Evolutionary conservation across 2,329 filamentous ascomycete genomes (phyloP), one percentile per base, ranked within the genome.

Genomic region (Aspergillus sojae): DNA sequence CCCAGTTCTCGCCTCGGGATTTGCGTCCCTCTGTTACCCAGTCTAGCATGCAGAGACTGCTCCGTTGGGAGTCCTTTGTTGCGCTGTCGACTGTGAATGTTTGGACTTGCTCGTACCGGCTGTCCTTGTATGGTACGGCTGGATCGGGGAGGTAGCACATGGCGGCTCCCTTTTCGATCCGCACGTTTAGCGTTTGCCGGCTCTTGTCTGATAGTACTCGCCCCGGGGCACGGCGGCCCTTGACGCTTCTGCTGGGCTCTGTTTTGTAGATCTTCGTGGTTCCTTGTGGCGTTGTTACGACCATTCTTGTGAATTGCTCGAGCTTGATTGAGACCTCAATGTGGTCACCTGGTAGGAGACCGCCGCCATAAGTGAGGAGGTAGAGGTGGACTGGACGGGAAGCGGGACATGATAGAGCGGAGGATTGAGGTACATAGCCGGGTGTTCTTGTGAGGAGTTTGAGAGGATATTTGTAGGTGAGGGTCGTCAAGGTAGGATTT

Each of bases 231-330:
- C 67, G 69, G 34, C 71, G 70, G 16, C 71, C 71, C 60, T 72
- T 74, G 58, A 70, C 62, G 57, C 54, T 65, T 46, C 61, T 68
- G 39, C 60, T 68, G 26, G 71, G 68, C 19, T 55, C 86, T 77
- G 93, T 91, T 75, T 95, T 96, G 85, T 97, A 98, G 71, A 99
- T 89, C 81, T 98, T 99, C 64, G 95, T 98, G 79, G 93, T 93
- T 58, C 94, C 94, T 81, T 89, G 86, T 0, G 85, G 81, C 0
- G 83, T 84, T n/a, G 81, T 80, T 36, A 82, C 88, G 10, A 86
- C 80, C 60, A 97, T 85, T 64, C 88, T 89, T 5, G 92, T 89
- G 2, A 81, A 79, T 3, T 83, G 70, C 12, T 87, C 86, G 55
- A 97, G 82, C 11, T 85, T 84, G 65, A 97, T 85, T 23, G 83